phyloP scores from a whole-genome alignment of 2,329 filamentous ascomycete genomes.

The Parastagonospora avenae region DNA sequence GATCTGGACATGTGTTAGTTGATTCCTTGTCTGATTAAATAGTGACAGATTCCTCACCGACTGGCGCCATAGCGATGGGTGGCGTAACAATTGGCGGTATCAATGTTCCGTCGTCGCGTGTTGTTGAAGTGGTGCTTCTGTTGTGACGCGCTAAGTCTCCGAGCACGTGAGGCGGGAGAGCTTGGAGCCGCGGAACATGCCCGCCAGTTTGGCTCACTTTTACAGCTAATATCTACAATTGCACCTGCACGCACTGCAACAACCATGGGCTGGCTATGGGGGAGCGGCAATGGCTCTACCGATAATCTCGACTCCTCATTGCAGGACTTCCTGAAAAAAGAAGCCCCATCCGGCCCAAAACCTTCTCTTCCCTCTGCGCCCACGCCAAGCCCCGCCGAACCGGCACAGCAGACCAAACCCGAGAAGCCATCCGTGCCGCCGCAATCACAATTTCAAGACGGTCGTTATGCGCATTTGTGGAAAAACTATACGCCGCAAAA shows the following conservation, averaged over 20 bases:
- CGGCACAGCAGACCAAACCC: slow-evolving; percentile 20
- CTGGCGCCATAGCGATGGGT: slow-evolving; percentile 39
- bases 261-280: slow-evolving; percentile 69
- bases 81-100: slow-evolving; percentile 19
- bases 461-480: slow-evolving; percentile 86
- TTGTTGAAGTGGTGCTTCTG: slow-evolving; percentile 16
- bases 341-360: slow-evolving; percentile 74
- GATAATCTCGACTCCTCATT: slow-evolving; percentile 82
- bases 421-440: slow-evolving; percentile 49
- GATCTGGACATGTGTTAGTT: slow-evolving; percentile 42
- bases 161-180: slow-evolving; percentile 13
- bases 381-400: slow-evolving; percentile 32
- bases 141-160: slow-evolving; percentile 27
- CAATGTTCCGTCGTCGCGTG: slow-evolving; percentile 16
- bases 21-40: background rate
- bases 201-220: slow-evolving; percentile 13
- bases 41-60: slow-evolving; percentile 23
- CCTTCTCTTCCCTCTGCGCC: slow-evolving; percentile 34
- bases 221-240: background rate
- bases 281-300: slow-evolving; percentile 49
- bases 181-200: slow-evolving; percentile 10
- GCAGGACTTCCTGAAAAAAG: slow-evolving; percentile 81
- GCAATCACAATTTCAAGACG: slow-evolving; percentile 69
- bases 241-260: background rate
- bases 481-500: slow-evolving; percentile 80